Evolutionary conservation across 345 rosid genomes (phyloP), one percentile per base, ranked within the genome.

Genomic region (Brassica carinata): DNA sequence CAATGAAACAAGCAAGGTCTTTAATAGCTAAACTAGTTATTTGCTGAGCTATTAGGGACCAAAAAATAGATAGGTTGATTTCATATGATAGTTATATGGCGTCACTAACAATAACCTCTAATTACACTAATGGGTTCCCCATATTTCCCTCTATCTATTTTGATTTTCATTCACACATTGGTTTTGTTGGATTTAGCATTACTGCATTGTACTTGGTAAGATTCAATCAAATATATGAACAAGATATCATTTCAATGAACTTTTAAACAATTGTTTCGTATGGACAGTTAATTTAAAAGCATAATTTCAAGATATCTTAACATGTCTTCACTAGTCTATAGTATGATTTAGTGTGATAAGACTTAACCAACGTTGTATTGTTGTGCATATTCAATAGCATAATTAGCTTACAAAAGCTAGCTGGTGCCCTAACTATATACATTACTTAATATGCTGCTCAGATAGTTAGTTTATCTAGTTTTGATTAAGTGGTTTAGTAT

Each of bases 161-260:
- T 15, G 1, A 3, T 43, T 26, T 64, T 14, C 9, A 2, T 13
- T 29, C 64, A 59, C 27, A 15, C 29, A 71, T 53, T 19, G 38
- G 29, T 71, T 43, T 40, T 15, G 5, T 8, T 30, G 7, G 29
- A 30, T 30, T 71, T 30, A 30, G 59, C 74, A 17, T 17, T 6
- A 9, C 55, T 51, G 57, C 26, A 70, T 70, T 17, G 48, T 55
- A 17, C 74, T 71, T 31, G 59, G 45, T 71, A 71, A 71, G 30
- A 8, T 31, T 31, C 4, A 73, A 62, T 11, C 15, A 40, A 57
- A 11, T 23, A 23, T 23, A 23, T 10, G 9, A 40, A 27, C n/a
- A 8, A 34, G 18, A 73, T 14, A 62, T 31, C 17, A 17, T 2
- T 43, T 40, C 6, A 38, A 26, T 23, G 34, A 57, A 57, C 11